Evolutionary conservation across 106 monocot genomes (phyloP).

Genomic region (Agapanthus africanus): DNA sequence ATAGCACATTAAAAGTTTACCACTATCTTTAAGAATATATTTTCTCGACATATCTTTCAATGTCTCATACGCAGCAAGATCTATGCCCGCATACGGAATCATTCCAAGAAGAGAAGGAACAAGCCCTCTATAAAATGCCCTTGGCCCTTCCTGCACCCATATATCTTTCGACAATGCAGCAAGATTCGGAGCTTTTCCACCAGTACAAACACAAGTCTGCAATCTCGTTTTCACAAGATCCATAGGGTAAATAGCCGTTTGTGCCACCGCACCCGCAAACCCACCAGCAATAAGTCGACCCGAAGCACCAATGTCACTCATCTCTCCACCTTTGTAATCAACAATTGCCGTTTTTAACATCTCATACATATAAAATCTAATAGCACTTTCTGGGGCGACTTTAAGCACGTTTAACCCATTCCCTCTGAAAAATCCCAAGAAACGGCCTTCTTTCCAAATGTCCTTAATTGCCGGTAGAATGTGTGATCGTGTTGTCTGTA

Average conservation of each 20-base stretch:
- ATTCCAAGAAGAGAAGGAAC: slow-evolving; percentile 84
- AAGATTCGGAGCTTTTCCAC: slow-evolving; percentile 58
- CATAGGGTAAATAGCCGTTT: slow-evolving; percentile 89
- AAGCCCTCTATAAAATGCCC: slow-evolving; percentile 83
- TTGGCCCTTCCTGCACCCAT: slow-evolving; percentile 80
- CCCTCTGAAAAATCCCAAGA: slow-evolving; percentile 71
- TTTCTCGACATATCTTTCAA: slow-evolving; percentile 82
- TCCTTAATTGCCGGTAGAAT: slow-evolving; percentile 61
- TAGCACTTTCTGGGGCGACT: slow-evolving; percentile 93
- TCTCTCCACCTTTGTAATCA: slow-evolving; percentile 47
- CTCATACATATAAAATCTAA: slow-evolving; percentile 86
- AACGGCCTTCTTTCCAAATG: slow-evolving; percentile 66
- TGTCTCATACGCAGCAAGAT: slow-evolving; percentile 90
- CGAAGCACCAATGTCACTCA: slow-evolving; percentile 67
- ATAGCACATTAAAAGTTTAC: slow-evolving; percentile 16
- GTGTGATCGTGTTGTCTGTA: slow-evolving; percentile 44
- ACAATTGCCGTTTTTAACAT: slow-evolving; percentile 70
- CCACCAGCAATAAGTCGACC: slow-evolving; percentile 82
- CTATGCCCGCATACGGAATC: slow-evolving; percentile 95
- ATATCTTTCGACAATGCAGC: slow-evolving; percentile 63
- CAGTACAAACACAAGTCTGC: slow-evolving; percentile 40
- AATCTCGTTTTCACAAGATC: slow-evolving; percentile 89
- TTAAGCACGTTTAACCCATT: slow-evolving; percentile 95
- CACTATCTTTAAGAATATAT: slow-evolving; percentile 71
- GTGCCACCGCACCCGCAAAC: slow-evolving; percentile 85